Conservation (phyloP, 2,329 filamentous ascomycete genomes). For the Dactylellina sp. region DNA sequence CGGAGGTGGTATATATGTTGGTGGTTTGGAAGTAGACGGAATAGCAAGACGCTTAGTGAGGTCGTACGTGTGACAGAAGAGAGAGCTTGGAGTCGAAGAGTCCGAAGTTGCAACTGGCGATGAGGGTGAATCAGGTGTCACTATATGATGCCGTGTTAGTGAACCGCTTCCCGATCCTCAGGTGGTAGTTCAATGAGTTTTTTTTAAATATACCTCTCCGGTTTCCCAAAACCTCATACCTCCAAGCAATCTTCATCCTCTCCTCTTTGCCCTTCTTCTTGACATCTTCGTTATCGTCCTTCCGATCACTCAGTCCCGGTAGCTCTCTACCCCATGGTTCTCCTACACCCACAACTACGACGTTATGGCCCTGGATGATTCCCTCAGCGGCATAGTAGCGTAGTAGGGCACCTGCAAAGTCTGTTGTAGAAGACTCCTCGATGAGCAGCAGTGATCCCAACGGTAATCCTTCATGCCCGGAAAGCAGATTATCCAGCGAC, state of each 20-base stretch:
- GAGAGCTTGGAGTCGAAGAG: conserved; percentile 8
- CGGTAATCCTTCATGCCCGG: conserved; percentile 85
- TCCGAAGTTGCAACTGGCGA: conserved; percentile 17
- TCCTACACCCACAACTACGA: conserved; percentile 84
- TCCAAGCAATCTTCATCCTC: conserved; percentile 99
- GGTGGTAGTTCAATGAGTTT: no score
- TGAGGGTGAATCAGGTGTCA: conserved; percentile 15
- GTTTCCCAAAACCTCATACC: conserved; percentile 86
- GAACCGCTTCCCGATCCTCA: neutral
- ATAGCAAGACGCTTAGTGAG: conserved; percentile 74
- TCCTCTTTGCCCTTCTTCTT: conserved; percentile 65
- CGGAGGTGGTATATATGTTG: conserved; percentile 67
- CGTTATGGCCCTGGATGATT: conserved; percentile 86
- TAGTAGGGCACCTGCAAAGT: conserved; percentile 86
- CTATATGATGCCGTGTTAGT: conserved; percentile 4
- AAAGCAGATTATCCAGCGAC: conserved; percentile 85
- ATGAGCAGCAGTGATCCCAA: conserved; percentile 81
- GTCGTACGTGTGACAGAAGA: conserved; percentile 80
- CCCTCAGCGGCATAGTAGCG: conserved; percentile 94
- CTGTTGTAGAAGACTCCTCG: conserved; percentile 91
- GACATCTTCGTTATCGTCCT: conserved; percentile 65
- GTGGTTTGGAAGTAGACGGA: conserved; percentile 68
- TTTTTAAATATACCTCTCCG: conserved; percentile 67
- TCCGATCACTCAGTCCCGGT: conserved; percentile 69
- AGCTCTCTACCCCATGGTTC: conserved; percentile 86